A percentile compares a stretch with the other conserved stretches of the same genome.
phyloP scores from a whole-genome alignment of 2,329 filamentous ascomycete genomes.

The Lasiodiplodia hormozganensis region DNA sequence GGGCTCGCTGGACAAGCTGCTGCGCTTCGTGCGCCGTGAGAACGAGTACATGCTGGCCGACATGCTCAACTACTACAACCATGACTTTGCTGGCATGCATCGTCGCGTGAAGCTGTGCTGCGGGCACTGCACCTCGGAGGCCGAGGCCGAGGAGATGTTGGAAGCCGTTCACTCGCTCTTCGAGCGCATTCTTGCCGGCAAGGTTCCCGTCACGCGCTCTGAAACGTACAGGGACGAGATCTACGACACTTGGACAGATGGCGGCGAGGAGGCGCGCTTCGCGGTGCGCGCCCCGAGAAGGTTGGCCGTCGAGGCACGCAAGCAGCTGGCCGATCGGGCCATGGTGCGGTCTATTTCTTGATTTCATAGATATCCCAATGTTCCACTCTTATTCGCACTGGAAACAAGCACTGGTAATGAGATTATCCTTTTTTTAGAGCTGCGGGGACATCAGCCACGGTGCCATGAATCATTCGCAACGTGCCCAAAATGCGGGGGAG shows the following conservation, averaged over 20 bases:
- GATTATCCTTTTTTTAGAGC: neutral
- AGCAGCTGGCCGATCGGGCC: constrained; percentile 24
- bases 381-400: neutral
- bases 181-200: constrained; percentile 40
- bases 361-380: constrained; percentile 3
- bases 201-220: constrained; percentile 40
- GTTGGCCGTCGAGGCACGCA: constrained; percentile 39
- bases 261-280: constrained; percentile 40
- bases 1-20: constrained; percentile 79
- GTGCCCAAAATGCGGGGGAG: constrained; percentile 8
- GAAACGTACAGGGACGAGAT: constrained; percentile 42
- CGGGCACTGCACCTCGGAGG: constrained; percentile 47
- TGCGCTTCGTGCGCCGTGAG: constrained; percentile 40
- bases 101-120: constrained; percentile 40
- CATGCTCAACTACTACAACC: constrained; percentile 32
- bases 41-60: constrained; percentile 28
- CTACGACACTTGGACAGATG: constrained; percentile 46
- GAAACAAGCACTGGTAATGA: neutral
- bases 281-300: constrained; percentile 46
- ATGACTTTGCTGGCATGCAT: constrained; percentile 35
- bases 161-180: constrained; percentile 44
- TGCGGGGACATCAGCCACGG: neutral
- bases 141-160: constrained; percentile 48
- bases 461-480: neutral
- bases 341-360: constrained; percentile 4